A percentile compares a stretch with the other conserved stretches of the same genome.
Conservation (phyloP, 768 basidiomycete genomes). For the Mycena chlorophos region DNA sequence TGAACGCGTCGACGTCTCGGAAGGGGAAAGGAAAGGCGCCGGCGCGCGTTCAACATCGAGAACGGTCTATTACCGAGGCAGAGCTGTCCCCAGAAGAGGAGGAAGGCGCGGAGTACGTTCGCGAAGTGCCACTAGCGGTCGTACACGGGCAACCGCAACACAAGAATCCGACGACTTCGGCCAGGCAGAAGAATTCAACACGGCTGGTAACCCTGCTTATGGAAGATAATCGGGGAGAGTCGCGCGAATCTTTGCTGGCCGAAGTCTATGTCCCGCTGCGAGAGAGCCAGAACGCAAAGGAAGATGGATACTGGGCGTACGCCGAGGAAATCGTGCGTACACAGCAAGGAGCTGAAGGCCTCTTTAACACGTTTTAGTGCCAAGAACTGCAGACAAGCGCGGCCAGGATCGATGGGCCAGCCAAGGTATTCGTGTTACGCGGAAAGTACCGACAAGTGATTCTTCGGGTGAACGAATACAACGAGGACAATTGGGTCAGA, state of each 20-base stretch:
- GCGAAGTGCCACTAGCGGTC: no score
- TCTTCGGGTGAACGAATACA: constrained; percentile 57
- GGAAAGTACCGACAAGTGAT: constrained; percentile 72
- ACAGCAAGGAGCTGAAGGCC: background rate
- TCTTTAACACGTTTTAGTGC: constrained; percentile 32
- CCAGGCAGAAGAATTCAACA: constrained; percentile 25
- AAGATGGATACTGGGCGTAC: constrained; percentile 71
- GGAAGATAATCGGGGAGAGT: constrained; percentile 56
- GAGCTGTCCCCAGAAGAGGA: constrained; percentile 3
- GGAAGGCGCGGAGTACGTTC: constrained; percentile 11
- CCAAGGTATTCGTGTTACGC: constrained; percentile 64
- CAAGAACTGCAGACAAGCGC: constrained; percentile 59
- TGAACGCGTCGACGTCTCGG: background rate
- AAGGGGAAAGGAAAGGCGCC: constrained; percentile 3
- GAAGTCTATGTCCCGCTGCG: constrained; percentile 66
- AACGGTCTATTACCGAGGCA: constrained; percentile 13
- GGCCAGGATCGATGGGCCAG: constrained; percentile 73
- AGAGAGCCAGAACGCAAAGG: constrained; percentile 42
- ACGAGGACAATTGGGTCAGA: constrained; percentile 49
- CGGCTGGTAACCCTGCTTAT: constrained; percentile 70
- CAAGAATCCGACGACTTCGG: no score
- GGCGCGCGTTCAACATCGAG: background rate
- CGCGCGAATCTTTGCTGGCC: constrained; percentile 57
- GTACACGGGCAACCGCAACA: no score
- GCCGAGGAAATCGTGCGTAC: constrained; percentile 57